Percentiles rank a stretch among this genome's conserved stretches.
Conservation (phyloP, 1,284 basidiomycete species). For the Cutaneotrichosporon arboriforme region DNA sequence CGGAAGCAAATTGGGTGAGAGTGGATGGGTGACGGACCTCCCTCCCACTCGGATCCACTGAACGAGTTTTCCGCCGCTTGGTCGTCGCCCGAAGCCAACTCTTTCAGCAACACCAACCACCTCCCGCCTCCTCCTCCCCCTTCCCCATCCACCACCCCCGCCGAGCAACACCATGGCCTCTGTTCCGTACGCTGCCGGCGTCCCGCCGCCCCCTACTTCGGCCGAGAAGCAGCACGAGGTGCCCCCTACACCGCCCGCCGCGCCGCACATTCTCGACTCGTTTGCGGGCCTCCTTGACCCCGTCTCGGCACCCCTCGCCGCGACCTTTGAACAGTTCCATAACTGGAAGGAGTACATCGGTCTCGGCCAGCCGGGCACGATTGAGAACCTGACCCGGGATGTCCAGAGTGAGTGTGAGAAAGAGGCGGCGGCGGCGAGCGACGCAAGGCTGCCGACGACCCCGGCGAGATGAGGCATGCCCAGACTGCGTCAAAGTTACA, state of each 20-base stretch:
- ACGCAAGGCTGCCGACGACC: too few relatives aligned
- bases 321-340: slow-evolving; percentile 65
- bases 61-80: slow-evolving; percentile 1
- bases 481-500: too few relatives aligned
- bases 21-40: not conserved
- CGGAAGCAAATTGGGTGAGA: not conserved
- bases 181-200: not conserved
- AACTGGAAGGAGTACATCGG: slow-evolving; percentile 73
- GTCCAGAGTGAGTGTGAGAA: slow-evolving; percentile 69
- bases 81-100: too few relatives aligned
- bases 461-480: too few relatives aligned
- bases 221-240: slow-evolving; percentile 12
- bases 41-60: not conserved
- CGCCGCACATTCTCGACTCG: slow-evolving; percentile 29
- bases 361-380: slow-evolving; percentile 78
- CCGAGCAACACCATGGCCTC: slow-evolving; percentile 12
- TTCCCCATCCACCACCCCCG: not conserved
- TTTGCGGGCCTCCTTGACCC: slow-evolving; percentile 40
- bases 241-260: slow-evolving; percentile 29
- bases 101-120: not conserved
- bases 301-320: slow-evolving; percentile 54
- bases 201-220: not conserved
- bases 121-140: not conserved
- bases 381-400: slow-evolving; percentile 86
- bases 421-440: not conserved